A percentile compares a stretch with the other conserved stretches of the same genome.
These are phyloP conservation scores for Benincasa hispida DNA, from an alignment of 306 rosid genomes.

Conservation along the genomic window DNA sequence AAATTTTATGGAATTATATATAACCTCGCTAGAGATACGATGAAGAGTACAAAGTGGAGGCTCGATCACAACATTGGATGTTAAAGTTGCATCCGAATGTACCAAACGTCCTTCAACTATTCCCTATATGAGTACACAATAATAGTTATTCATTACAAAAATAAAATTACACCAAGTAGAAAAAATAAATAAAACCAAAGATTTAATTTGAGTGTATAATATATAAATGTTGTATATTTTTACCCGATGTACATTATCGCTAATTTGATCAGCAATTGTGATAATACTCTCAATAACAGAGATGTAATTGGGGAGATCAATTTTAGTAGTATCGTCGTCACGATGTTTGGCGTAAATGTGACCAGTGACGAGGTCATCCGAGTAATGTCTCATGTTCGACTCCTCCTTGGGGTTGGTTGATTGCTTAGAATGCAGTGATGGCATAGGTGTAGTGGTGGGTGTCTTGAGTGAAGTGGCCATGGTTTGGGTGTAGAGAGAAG, in stretches of 20 bases:
- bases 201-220: too few species aligned
- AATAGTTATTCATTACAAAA: not conserved
- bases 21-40: constrained; percentile 1
- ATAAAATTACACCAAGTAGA: not conserved
- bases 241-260: not conserved
- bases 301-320: not conserved
- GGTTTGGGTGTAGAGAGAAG: not conserved
- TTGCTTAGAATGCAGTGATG: not conserved
- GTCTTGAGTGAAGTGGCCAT: not conserved
- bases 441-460: not conserved
- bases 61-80: not conserved
- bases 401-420: not conserved
- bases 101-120: not conserved
- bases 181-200: not conserved
- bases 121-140: not conserved
- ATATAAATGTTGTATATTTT: not conserved
- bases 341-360: constrained; percentile 3
- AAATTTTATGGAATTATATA: not conserved
- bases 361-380: not conserved
- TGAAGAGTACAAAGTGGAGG: constrained; percentile 4
- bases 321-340: not conserved
- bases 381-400: not conserved
- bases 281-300: not conserved
- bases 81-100: not conserved
- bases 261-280: not conserved